Base-by-base conservation (phyloP, 495 filamentous ascomycete genomes). In the Xylaria cubensis region DNA sequence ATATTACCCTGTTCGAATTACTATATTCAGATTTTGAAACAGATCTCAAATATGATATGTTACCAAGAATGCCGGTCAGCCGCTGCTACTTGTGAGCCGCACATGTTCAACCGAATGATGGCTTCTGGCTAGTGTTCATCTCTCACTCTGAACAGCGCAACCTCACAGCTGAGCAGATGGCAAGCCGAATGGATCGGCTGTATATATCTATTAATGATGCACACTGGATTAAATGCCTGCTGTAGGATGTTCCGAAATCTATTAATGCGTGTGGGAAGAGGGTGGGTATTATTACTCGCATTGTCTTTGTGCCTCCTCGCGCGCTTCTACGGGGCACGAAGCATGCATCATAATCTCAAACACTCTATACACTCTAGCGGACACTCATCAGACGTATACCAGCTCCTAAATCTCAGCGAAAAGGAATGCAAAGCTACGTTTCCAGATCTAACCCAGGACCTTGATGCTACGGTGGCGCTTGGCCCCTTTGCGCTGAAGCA, bases 401-500 rank as follows among this genome's bases (percentile, higher is more conserved):
- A 56, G n/a, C 9, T 77, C 69, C 70, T 84, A 2, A 80, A 72
- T 12, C 77, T 86, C 12, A 76, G 64, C 61, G 82, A 82, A 39
- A 58, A 65, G 41, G 74, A 84, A 71, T 86, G 84, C 73, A 56
- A 71, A 17, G 74, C 74, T 59, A 67, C 77, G 17, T 86, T 86
- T 68, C 83, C 83, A 5, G 80, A 79, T 1, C 74, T 86, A 6
- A 81, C 75, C 13, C 76, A 78, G 64, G 79, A 84, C 72, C 77
- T 86, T 53, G 83, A 86, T 36, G 74, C 80, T 46, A 72, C 73
- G 1, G 82, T 85, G 4, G 78, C 79, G 26, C 50, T 79, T 39
- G 84, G 83, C 0, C 78, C 80, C 2, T 84, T 85, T 61, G 71
- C 59, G 19, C 75, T 86, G 36, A 76, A 80, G 73, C 74, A 78